Evolutionary conservation across 306 rosid genomes (phyloP), one percentile per base, ranked within the genome.

Genomic region (Dicorynia guianensis): DNA sequence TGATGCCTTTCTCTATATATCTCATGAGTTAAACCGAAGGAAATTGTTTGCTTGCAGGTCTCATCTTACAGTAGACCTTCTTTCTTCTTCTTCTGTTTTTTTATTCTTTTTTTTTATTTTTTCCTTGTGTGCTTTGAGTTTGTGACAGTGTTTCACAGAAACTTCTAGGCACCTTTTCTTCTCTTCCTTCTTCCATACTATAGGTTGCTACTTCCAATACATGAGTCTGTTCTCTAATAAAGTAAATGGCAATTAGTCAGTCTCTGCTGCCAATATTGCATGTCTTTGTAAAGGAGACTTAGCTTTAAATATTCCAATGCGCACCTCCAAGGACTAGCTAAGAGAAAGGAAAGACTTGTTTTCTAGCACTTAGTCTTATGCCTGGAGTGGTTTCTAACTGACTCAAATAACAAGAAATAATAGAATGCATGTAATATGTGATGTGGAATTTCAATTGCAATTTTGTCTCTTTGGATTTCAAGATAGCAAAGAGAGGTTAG

Each of bases 401-500:
- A 38, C 63, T 15, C 60, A 53, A 12, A 40, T 46, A 12, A 7
- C 57, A 14, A 46, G 47, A 11, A 42, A 39, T 39, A 50, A 12
- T 6, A 43, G 30, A 53, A 55, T 13, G 18, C 61, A 20, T 19
- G 4, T 35, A 15, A 62, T 18, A 2, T 52, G 30, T 60, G 20
- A 10, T 58, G 6, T 40, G 40, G 17, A 36, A 39, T 67, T 48
- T 19, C 33, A 19, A 4, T 8, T 55, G 3, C 30, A 15, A 19
- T 62, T 44, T 73, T 47, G 49, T 33, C 38, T 54, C 72, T 57
- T 67, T 58, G 49, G 4, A 40, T 64, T 59, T 63, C 17, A n/a
- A 39, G 13, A 63, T 65, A 39, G 67, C 9, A 73, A 53, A 13
- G 18, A 61, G 62, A 53, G 80, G 76, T 68, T 14, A 60, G 52